phyloP scores from a whole-genome alignment of 2,329 filamentous ascomycete species.

The Exophiala alcalophila region DNA sequence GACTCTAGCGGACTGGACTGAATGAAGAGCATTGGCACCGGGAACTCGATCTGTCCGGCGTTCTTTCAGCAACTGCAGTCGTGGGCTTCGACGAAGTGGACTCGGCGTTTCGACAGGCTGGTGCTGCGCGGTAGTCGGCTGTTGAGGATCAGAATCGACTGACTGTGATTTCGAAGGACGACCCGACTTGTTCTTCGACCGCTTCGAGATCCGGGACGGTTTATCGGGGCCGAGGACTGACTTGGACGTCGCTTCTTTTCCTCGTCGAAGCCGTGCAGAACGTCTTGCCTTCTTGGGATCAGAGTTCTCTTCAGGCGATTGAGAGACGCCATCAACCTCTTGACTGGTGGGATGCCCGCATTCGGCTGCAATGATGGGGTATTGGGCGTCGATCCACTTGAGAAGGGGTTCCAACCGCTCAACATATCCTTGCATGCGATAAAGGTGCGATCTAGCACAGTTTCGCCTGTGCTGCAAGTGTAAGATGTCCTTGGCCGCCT shows the following conservation, averaged over 20 bases:
- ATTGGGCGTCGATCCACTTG: conserved; percentile 15
- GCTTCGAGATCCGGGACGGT: conserved; percentile 2
- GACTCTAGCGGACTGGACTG: neutral
- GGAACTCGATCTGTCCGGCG: neutral
- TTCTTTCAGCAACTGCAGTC: neutral
- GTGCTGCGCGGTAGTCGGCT: neutral
- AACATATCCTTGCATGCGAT: too few species aligned
- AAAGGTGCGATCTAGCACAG: too few species aligned
- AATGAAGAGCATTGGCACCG: neutral
- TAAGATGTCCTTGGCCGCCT: too few species aligned
- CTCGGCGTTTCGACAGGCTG: neutral
- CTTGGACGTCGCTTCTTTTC: neutral
- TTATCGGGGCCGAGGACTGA: conserved; percentile 4
- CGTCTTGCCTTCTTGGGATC: neutral
- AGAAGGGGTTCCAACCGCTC: conserved; percentile 6
- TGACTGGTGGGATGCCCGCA: too few species aligned
- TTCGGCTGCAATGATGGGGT: conserved; percentile 6
- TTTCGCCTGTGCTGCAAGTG: too few species aligned
- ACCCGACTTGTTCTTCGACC: neutral
- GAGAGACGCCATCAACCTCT: too few species aligned
- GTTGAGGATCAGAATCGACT: neutral
- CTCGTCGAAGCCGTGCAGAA: neutral
- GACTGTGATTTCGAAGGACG: neutral
- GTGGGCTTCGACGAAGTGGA: neutral
- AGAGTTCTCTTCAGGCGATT: too few species aligned